Evolutionary conservation across 176 grass and related monocot species (phyloP).

Genomic region (Tillandsia fasciculata): DNA sequence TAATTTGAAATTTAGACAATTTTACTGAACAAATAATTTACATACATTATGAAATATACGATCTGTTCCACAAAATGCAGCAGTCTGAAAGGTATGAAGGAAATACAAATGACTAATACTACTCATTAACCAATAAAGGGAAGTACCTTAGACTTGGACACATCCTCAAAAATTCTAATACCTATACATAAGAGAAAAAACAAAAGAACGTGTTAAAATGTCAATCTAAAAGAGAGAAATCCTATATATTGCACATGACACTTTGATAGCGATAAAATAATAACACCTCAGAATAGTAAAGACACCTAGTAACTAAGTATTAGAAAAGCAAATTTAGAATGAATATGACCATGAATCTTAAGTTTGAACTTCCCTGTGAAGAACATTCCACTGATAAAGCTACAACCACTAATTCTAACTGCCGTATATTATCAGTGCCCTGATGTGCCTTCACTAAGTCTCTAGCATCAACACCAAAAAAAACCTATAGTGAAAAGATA

Average conservation of each 20-base stretch:
- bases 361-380: background rate
- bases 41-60: too few species aligned
- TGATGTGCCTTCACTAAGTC: too few species aligned
- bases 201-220: background rate
- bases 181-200: slow-evolving; percentile 42
- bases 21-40: too few species aligned
- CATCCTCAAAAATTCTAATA: slow-evolving; percentile 90
- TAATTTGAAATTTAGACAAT: too few species aligned
- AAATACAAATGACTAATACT: background rate
- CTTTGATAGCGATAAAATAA: background rate
- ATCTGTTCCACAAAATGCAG: background rate
- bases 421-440: too few species aligned
- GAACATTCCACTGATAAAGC: too few species aligned
- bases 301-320: too few species aligned
- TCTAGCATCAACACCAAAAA: background rate
- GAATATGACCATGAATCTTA: background rate
- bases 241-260: background rate
- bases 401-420: too few species aligned
- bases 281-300: too few species aligned
- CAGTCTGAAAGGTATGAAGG: background rate
- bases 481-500: background rate
- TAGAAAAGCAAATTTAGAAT: too few species aligned
- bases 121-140: background rate
- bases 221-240: background rate
- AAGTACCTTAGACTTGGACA: slow-evolving; percentile 63